These are phyloP conservation scores for Zygotorulaspora chibaensis DNA, from an alignment of 805 yeast species.

Conservation along the genomic window DNA sequence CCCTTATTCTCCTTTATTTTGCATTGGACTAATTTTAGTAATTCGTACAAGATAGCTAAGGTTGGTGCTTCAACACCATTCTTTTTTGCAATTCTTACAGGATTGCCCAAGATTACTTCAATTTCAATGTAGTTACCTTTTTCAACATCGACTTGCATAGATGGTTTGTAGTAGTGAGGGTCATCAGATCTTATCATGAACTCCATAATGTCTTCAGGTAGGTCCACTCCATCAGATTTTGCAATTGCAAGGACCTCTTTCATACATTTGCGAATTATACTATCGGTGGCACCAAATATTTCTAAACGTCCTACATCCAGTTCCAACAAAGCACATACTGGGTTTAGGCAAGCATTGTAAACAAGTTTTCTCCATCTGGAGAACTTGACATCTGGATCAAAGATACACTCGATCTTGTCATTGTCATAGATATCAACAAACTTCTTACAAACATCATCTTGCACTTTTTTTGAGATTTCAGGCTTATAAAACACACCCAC, in stretches of 20 bases:
- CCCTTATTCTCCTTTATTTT: constrained; percentile 55
- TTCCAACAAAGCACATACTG: constrained; percentile 53
- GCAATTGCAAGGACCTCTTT: constrained; percentile 65
- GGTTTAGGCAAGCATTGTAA: constrained; percentile 63
- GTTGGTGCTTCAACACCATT: constrained; percentile 50
- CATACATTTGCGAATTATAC: constrained; percentile 61
- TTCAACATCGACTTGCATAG: constrained; percentile 66
- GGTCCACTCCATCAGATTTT: constrained; percentile 54
- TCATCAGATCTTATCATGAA: constrained; percentile 53
- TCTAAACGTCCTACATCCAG: constrained; percentile 52
- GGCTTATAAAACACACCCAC: constrained; percentile 14
- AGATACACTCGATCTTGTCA: constrained; percentile 13
- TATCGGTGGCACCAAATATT: constrained; percentile 29
- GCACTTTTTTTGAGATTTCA: constrained; percentile 8
- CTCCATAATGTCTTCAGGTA: constrained; percentile 46
- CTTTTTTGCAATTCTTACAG: constrained; percentile 47
- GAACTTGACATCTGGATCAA: constrained; percentile 22
- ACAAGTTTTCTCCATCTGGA: constrained; percentile 63
- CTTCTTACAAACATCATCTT: constrained; percentile 3
- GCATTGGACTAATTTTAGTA: constrained; percentile 58
- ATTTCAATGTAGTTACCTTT: constrained; percentile 65
- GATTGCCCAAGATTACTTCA: constrained; percentile 66
- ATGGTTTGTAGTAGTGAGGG: constrained; percentile 56
- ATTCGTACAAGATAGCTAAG: constrained; percentile 49
- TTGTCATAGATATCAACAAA: constrained; percentile 12